Conservation (phyloP, 768 basidiomycete species). For the Boletus tylopilopsis region DNA sequence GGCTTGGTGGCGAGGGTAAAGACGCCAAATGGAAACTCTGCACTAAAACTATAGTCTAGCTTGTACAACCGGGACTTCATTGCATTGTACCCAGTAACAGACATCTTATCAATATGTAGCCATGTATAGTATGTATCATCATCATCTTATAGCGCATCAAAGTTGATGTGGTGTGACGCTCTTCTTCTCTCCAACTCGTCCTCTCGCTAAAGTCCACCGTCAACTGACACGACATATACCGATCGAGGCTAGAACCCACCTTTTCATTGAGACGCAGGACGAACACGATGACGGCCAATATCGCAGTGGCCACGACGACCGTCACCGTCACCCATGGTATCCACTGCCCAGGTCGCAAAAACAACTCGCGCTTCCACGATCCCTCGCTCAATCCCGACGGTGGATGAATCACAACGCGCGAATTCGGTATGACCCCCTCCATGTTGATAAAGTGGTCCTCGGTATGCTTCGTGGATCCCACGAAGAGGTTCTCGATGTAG, state of each 20-base stretch:
- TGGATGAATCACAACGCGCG: slow-evolving; percentile 92
- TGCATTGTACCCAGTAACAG: neutral
- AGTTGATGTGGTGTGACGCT: slow-evolving; percentile 94
- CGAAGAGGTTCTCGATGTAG: slow-evolving; percentile 98
- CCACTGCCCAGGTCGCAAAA: slow-evolving; percentile 93
- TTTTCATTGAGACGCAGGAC: slow-evolving; percentile 91
- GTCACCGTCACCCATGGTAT: slow-evolving; percentile 96
- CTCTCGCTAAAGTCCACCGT: slow-evolving; percentile 57
- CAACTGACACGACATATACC: slow-evolving; percentile 3
- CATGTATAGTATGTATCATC: slow-evolving; percentile 17
- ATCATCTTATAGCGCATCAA: slow-evolving; percentile 72
- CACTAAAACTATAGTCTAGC: slow-evolving; percentile 4
- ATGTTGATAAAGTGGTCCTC: slow-evolving; percentile 80
- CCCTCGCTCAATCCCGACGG: slow-evolving; percentile 47
- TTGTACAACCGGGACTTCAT: neutral
- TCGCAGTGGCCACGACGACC: slow-evolving; percentile 65
- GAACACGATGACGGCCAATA: slow-evolving; percentile 80
- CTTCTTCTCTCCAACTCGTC: slow-evolving; percentile 89
- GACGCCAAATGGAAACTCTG: slow-evolving; percentile 46
- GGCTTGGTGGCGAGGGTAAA: slow-evolving; percentile 48
- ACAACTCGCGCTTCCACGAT: slow-evolving; percentile 83
- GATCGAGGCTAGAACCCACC: slow-evolving; percentile 42
- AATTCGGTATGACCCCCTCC: slow-evolving; percentile 97
- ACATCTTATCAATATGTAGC: slow-evolving; percentile 9
- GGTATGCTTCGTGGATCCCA: slow-evolving; percentile 81